phyloP scores from a whole-genome alignment of 768 basidiomycete genomes.

The Lactarius hengduanensis region DNA sequence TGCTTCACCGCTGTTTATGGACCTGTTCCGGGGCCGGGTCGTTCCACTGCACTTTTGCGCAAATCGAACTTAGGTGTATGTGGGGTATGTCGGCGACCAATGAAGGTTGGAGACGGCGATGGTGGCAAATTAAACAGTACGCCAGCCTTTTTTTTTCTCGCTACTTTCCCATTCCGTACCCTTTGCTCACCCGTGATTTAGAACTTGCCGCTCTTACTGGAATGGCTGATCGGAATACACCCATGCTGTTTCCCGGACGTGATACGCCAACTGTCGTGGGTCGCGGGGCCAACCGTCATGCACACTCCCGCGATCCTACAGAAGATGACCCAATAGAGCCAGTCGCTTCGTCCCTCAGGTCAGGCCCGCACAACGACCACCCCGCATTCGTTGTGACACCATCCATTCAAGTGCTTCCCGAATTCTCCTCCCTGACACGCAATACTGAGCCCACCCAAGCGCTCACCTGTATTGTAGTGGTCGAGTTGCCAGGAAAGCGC shows the following conservation, averaged over 20 bases:
- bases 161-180: neutral
- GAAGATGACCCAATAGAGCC: conserved; percentile 86
- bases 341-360: conserved; percentile 46
- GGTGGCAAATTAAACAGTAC: conserved; percentile 86
- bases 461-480: conserved; percentile 89
- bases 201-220: conserved; percentile 94
- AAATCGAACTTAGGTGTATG: conserved; percentile 90
- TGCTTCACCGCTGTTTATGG: conserved; percentile 98
- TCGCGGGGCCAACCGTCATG: conserved; percentile 35
- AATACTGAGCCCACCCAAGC: conserved; percentile 71
- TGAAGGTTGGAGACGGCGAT: conserved; percentile 92
- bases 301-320: conserved; percentile 52
- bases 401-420: conserved; percentile 89
- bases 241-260: conserved; percentile 66
- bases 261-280: conserved; percentile 48
- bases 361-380: conserved; percentile 38
- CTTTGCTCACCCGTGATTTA: conserved; percentile 38
- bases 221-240: conserved; percentile 62
- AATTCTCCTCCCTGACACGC: conserved; percentile 80
- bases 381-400: conserved; percentile 83
- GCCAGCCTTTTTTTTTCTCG: conserved; percentile 34
- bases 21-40: conserved; percentile 63
- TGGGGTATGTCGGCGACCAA: conserved; percentile 93
- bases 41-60: conserved; percentile 51
- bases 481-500: conserved; percentile 86